These are phyloP conservation scores for Backusella australiensis DNA, from an alignment of 192 early-diverging fungal species.

Conservation along the genomic window DNA sequence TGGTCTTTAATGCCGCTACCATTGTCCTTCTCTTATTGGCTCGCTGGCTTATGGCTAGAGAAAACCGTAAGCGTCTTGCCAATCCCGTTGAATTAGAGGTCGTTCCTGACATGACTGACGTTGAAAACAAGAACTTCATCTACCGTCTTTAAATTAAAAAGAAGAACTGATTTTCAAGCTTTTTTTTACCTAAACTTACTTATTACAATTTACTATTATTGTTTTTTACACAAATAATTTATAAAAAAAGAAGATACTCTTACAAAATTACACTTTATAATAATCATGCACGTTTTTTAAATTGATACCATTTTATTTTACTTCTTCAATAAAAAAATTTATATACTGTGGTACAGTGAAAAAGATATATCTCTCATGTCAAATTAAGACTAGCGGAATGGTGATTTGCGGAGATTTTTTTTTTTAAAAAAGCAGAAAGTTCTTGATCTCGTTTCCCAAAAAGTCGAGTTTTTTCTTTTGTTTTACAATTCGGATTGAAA, in stretches of 20 bases:
- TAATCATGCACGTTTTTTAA: neutral
- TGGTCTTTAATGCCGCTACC: constrained; percentile 11
- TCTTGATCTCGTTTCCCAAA: neutral
- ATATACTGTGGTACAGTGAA: neutral
- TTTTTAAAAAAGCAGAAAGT: neutral
- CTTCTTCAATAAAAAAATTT: neutral
- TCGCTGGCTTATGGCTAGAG: constrained; percentile 15
- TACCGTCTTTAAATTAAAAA: constrained; percentile 10
- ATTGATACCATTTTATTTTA: neutral
- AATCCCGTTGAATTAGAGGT: constrained; percentile 6
- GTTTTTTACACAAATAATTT: neutral
- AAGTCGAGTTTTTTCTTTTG: neutral
- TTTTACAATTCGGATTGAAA: too few relatives aligned
- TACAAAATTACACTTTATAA: constrained; percentile 3
- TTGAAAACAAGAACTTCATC: constrained; percentile 9
- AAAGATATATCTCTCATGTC: neutral
- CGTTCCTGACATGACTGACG: constrained; percentile 16
- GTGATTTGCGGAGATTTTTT: neutral
- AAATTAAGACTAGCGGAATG: neutral
- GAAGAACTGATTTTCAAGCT: neutral
- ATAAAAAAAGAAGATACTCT: neutral
- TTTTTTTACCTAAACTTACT: neutral
- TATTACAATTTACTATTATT: neutral
- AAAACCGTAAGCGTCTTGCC: constrained; percentile 11
- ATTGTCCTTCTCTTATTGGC: constrained; percentile 6